Evolutionary conservation across 345 rosid genomes (phyloP).

Genomic region (Draba incana): DNA sequence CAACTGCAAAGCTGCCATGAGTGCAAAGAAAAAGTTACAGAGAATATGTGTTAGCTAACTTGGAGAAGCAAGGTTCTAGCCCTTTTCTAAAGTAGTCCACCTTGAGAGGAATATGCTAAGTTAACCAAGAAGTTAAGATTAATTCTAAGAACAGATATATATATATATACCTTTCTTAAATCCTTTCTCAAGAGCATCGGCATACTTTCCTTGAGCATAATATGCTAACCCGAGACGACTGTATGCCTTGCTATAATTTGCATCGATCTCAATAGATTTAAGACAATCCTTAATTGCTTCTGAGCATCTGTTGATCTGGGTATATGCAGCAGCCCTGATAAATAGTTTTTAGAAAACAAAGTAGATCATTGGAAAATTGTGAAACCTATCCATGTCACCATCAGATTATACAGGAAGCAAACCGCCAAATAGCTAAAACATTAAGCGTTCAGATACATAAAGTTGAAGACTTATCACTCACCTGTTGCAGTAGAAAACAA

Average conservation of each 20-base stretch:
- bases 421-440: constrained; percentile 8
- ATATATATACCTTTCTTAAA: constrained; percentile 71
- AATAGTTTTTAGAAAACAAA: not conserved
- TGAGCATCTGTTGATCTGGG: constrained; percentile 60
- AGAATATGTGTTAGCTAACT: constrained; percentile 22
- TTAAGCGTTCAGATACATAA: not conserved
- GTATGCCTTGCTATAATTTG: constrained; percentile 86
- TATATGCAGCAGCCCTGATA: constrained; percentile 87
- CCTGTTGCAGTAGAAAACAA: constrained; percentile 89
- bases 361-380: constrained; percentile 7
- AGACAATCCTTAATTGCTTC: constrained; percentile 81
- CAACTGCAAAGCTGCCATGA: constrained; percentile 68
- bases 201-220: constrained; percentile 75
- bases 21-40: constrained; percentile 20
- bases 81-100: constrained; percentile 6
- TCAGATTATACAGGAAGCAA: constrained; percentile 18
- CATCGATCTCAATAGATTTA: constrained; percentile 76
- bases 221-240: constrained; percentile 89
- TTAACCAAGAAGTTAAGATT: constrained; percentile 11
- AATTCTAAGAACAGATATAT: not conserved
- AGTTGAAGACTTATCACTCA: constrained; percentile 32
- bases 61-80: constrained; percentile 17
- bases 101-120: constrained; percentile 6
- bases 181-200: constrained; percentile 81
- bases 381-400: constrained; percentile 9